Evolutionary conservation across 1,139 yeast species (phyloP).

Genomic region (Suzukiozyma palmioleophila): DNA sequence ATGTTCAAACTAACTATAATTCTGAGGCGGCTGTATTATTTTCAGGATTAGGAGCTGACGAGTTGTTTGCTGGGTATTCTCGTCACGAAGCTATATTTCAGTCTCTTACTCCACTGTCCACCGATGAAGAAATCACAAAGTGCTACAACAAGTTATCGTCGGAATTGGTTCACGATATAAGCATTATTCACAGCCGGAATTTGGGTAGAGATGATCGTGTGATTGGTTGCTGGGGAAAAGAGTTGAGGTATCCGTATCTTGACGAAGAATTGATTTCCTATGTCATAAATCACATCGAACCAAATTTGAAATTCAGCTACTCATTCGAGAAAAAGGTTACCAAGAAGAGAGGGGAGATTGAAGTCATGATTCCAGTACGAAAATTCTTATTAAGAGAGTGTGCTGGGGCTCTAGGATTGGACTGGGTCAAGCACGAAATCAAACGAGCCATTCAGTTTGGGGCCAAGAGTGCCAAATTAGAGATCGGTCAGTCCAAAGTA

Average conservation of each 20-base stretch:
- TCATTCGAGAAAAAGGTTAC: conserved; percentile 27
- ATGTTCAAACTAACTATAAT: conserved; percentile 20
- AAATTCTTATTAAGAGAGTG: conserved; percentile 62
- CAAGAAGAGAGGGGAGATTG: conserved; percentile 23
- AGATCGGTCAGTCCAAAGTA: conserved; percentile 59
- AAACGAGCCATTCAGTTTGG: conserved; percentile 97
- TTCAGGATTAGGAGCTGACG: conserved; percentile 98
- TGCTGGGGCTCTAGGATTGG: conserved; percentile 50
- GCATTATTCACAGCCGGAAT: conserved; percentile 71
- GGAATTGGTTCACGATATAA: conserved; percentile 68
- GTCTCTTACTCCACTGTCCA: conserved; percentile 16
- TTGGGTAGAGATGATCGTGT: conserved; percentile 91
- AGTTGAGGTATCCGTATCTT: conserved; percentile 82
- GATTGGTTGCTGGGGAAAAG: conserved; percentile 82
- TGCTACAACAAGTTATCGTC: conserved; percentile 22
- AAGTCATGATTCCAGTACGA: conserved; percentile 34
- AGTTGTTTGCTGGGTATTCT: conserved; percentile 88
- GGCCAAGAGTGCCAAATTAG: conserved; percentile 90
- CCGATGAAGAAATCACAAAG: conserved; percentile 13
- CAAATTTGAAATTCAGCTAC: conserved; percentile 43
- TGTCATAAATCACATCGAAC: conserved; percentile 46
- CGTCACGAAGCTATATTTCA: conserved; percentile 59
- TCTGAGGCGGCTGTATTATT: conserved; percentile 67
- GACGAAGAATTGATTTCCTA: conserved; percentile 57
- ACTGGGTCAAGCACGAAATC: conserved; percentile 64